A percentile compares a stretch with the other conserved stretches of the same genome.
Conservation (phyloP, 139 green algal species). For the Auxenochlorella protothecoides region DNA sequence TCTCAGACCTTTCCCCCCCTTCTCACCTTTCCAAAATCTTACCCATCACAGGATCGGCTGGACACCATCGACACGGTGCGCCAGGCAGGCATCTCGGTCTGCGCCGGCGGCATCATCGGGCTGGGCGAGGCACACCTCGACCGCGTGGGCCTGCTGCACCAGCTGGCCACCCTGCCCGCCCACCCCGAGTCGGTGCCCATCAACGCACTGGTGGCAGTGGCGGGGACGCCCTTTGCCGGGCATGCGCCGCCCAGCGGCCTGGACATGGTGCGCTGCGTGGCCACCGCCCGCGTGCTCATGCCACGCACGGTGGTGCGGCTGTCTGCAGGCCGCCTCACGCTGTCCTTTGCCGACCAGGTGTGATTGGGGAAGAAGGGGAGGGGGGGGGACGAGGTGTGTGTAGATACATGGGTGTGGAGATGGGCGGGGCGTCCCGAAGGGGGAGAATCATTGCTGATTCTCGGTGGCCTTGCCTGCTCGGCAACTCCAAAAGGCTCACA, state of each 20-base stretch:
- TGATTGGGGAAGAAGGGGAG: background rate
- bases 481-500: too few relatives aligned
- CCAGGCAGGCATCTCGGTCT: constrained; percentile 90
- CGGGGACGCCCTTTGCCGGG: constrained; percentile 79
- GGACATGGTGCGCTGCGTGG: constrained; percentile 89
- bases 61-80: constrained; percentile 77
- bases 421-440: too few relatives aligned
- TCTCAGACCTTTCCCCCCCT: too few relatives aligned
- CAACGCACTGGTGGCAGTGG: constrained; percentile 89
- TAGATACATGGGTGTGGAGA: too few relatives aligned
- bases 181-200: constrained; percentile 97
- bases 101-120: constrained; percentile 89
- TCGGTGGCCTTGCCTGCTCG: too few relatives aligned
- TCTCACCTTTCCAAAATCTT: too few relatives aligned
- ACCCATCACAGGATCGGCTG: constrained; percentile 61
- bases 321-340: constrained; percentile 63
- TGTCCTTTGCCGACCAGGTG: constrained; percentile 43
- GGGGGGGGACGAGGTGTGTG: too few relatives aligned
- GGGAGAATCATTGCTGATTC: too few relatives aligned
- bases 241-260: constrained; percentile 39
- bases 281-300: constrained; percentile 92
- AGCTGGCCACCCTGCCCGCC: constrained; percentile 86
- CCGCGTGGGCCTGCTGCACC: constrained; percentile 72
- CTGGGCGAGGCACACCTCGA: constrained; percentile 77
- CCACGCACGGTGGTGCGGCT: constrained; percentile 83